Conservation (phyloP, 805 yeast species). For the Komagataella populi region DNA sequence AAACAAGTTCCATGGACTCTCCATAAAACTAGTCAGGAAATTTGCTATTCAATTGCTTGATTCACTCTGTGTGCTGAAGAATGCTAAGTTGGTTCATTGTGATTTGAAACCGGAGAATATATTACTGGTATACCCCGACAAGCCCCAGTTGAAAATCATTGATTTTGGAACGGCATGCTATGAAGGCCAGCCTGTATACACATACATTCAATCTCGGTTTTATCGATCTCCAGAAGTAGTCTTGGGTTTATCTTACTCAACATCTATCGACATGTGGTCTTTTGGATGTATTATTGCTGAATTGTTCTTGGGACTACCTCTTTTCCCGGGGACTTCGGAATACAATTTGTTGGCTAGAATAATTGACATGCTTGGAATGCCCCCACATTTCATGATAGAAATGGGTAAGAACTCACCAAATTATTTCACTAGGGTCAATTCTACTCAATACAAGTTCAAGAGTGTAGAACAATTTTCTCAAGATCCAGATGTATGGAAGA, state of each 20-base stretch:
- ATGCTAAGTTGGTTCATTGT: slow-evolving; percentile 81
- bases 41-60: slow-evolving; percentile 75
- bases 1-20: slow-evolving; percentile 85
- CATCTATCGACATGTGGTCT: slow-evolving; percentile 80
- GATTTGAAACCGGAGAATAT: slow-evolving; percentile 96
- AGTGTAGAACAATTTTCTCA: slow-evolving; percentile 31
- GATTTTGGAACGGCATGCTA: slow-evolving; percentile 96
- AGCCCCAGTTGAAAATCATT: slow-evolving; percentile 80
- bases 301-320: slow-evolving; percentile 67
- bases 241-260: slow-evolving; percentile 81
- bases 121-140: slow-evolving; percentile 62
- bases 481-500: slow-evolving; percentile 28
- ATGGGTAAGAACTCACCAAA: slow-evolving; percentile 77
- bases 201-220: slow-evolving; percentile 86
- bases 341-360: slow-evolving; percentile 81
- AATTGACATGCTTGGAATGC: slow-evolving; percentile 67
- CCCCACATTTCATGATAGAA: slow-evolving; percentile 94
- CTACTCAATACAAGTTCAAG: slow-evolving; percentile 15
- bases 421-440: slow-evolving; percentile 37
- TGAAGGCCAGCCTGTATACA: slow-evolving; percentile 76
- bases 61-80: slow-evolving; percentile 68
- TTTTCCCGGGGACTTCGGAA: slow-evolving; percentile 92
- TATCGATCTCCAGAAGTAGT: slow-evolving; percentile 93
- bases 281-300: slow-evolving; percentile 49
- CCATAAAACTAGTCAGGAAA: slow-evolving; percentile 62